Percentiles rank a stretch among this genome's conserved stretches.
Evolutionary conservation across 192 early-diverging fungal genomes (phyloP).

Genomic region (Backusella liffmaniae): DNA sequence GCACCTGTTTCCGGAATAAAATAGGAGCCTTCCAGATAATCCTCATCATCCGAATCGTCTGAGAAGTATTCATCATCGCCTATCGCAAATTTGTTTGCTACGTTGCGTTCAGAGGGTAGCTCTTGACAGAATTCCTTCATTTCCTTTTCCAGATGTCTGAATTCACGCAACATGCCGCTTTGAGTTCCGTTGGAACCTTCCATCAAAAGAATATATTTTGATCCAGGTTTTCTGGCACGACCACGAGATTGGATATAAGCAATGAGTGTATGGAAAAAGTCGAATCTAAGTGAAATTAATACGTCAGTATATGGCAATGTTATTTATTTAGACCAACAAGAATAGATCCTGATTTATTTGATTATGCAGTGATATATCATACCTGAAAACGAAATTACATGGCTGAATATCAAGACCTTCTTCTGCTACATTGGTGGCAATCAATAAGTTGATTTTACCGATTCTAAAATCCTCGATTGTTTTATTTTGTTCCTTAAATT

Average conservation of each 20-base stretch:
- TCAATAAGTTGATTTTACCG: slow-evolving; percentile 71
- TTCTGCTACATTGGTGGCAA: slow-evolving; percentile 93
- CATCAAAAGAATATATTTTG: slow-evolving; percentile 77
- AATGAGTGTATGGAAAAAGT: slow-evolving; percentile 69
- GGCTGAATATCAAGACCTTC: slow-evolving; percentile 94
- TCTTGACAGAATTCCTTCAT: slow-evolving; percentile 63
- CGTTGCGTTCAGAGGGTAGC: slow-evolving; percentile 42
- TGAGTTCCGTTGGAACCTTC: slow-evolving; percentile 46
- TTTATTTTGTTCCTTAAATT: slow-evolving; percentile 51
- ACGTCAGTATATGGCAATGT: neutral
- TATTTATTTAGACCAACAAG: too few species aligned
- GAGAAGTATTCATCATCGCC: slow-evolving; percentile 16
- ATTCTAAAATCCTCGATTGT: slow-evolving; percentile 66
- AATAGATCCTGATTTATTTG: neutral
- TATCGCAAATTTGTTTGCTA: slow-evolving; percentile 12
- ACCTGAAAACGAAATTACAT: slow-evolving; percentile 85
- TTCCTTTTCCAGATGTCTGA: slow-evolving; percentile 47
- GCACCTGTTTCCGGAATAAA: slow-evolving; percentile 67
- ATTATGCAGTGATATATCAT: neutral
- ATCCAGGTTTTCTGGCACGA: slow-evolving; percentile 70
- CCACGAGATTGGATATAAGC: slow-evolving; percentile 91
- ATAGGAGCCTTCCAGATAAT: slow-evolving; percentile 50
- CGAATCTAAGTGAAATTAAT: slow-evolving; percentile 54
- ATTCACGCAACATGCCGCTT: slow-evolving; percentile 33
- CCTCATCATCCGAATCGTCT: slow-evolving; percentile 39